These are phyloP conservation scores for Hypsizygus ulmarius DNA, from an alignment of 1,284 basidiomycete genomes.

Conservation along the genomic window DNA sequence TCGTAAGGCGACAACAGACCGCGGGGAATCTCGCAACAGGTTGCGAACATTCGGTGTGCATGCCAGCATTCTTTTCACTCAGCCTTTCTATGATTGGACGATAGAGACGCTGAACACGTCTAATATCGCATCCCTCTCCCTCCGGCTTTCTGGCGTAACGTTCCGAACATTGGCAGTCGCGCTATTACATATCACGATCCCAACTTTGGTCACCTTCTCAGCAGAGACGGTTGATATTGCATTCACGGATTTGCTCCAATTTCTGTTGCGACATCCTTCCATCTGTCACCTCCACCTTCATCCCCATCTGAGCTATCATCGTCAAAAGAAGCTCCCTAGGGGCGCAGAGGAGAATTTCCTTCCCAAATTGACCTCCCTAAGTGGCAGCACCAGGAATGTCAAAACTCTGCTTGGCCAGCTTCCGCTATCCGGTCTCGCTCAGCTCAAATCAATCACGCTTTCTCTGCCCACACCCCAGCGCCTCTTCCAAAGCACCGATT, in stretches of 20 bases:
- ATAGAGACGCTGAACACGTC: constrained; percentile 15
- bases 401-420: constrained; percentile 15
- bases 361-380: constrained; percentile 14
- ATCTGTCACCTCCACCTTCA: constrained; percentile 18
- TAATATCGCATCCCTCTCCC: constrained; percentile 19
- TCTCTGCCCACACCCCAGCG: constrained; percentile 21
- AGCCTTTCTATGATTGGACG: constrained; percentile 22
- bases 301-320: constrained; percentile 14
- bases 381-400: constrained; percentile 19
- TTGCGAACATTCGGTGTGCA: constrained; percentile 15
- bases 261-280: constrained; percentile 20
- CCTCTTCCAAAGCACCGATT: constrained; percentile 16
- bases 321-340: constrained; percentile 4
- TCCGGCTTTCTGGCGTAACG: constrained; percentile 17
- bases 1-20: not conserved
- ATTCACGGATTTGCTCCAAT: constrained; percentile 18
- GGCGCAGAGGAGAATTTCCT: constrained; percentile 12
- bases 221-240: constrained; percentile 17
- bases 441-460: constrained; percentile 16
- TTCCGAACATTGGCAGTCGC: constrained; percentile 15
- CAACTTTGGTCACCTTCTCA: constrained; percentile 16
- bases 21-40: not conserved
- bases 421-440: constrained; percentile 5
- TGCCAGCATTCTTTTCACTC: constrained; percentile 19
- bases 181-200: constrained; percentile 18